Base-by-base conservation (phyloP, 495 filamentous ascomycete species). In the Aspergillus avenaceus region DNA sequence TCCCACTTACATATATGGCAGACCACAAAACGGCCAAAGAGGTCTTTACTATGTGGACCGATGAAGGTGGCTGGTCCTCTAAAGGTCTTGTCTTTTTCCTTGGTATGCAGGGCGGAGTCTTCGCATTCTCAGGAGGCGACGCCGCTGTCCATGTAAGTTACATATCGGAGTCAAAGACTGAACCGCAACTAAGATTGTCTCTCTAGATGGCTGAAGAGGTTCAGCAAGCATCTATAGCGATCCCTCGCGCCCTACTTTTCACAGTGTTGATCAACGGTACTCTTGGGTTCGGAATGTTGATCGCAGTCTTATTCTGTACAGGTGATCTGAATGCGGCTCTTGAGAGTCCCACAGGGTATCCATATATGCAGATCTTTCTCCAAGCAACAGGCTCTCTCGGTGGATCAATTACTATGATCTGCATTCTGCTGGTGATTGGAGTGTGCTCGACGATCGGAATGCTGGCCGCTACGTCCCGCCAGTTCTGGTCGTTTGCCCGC, bases 151-250 rank as follows among this genome's bases (percentile, higher is more conserved):
- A 76, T 51, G 71, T 76, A 52, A 23, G 69, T 61, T 29, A 26
- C 8, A 40, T 13, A n/a, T 18, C 7, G 16, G n/a, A 13, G 14
- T 4, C 2, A 29, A 18, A 13, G 18, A 9, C n/a, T n/a, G n/a
- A n/a, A n/a, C n/a, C n/a, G n/a, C n/a, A n/a, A n/a, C n/a, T n/a
- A n/a, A n/a, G n/a, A 41, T 21, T 28, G 5, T 18, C 14, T 18
- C 40, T 25, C 5, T 26, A 80, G 67, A 80, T 80, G 76, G 65
- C 78, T 13, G 79, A 83, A 50, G 79, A 83, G 52, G 71, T 80
- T 29, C 52, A 67, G 2, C 69, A 73, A 44, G 77, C 78, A 1
- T 54, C 72, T 1, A 47, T 70, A 0, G 61, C 71, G 0, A 66
- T 82, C 0, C 78, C 78, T 0, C 66, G 58, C 8, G 67, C 72